Evolutionary conservation across 306 rosid genomes (phyloP), one percentile per base, ranked within the genome.

Genomic region (Pyrus bretschneideri): DNA sequence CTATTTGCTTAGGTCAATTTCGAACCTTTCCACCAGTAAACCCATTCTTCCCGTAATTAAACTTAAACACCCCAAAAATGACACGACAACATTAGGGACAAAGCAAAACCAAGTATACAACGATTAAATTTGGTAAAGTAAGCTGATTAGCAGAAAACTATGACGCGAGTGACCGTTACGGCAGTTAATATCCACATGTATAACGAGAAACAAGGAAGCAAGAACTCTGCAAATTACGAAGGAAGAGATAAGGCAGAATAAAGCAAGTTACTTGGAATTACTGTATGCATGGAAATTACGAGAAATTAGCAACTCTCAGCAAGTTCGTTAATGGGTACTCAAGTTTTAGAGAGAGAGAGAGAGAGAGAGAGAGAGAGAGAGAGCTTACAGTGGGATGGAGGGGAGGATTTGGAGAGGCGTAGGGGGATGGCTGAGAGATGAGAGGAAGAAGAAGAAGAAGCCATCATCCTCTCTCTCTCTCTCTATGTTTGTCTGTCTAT

Each of bases 381-480:
- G 25, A 25, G 25, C 83, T 84, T 31, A 87, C 90, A 38, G 78
- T 40, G 76, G 69, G 33, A 70, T 59, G 79, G 54, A 42, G 83
- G 71, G 30, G 84, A 70, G 45, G 83, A 64, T 67, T 38, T 60
- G 4, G 84, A 74, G 4, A 80, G 69, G 27, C 86, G 86, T 13
- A 44, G 82, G 4, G 88, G 90, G 44, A 87, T 80, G 69, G 86
- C 88, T 2, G 88, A 84, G 74, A 82, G 88, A 51, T 81, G 88
- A 76, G 88, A 82, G 75, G 85, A 73, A 18, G 78, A 73, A 59
- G 77, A 42, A 40, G 77, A 84, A 23, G 88, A 81, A 6, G 88
- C 77, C 90, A 87, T 84, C 68, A 17, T 5, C 21, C 55, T 51
- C 55, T 51, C 21, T 13, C n/a, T n/a, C n/a, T n/a, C 6, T 45